Base-by-base conservation (phyloP, 2,329 filamentous ascomycete species). In the Colletotrichum cuscutae region DNA sequence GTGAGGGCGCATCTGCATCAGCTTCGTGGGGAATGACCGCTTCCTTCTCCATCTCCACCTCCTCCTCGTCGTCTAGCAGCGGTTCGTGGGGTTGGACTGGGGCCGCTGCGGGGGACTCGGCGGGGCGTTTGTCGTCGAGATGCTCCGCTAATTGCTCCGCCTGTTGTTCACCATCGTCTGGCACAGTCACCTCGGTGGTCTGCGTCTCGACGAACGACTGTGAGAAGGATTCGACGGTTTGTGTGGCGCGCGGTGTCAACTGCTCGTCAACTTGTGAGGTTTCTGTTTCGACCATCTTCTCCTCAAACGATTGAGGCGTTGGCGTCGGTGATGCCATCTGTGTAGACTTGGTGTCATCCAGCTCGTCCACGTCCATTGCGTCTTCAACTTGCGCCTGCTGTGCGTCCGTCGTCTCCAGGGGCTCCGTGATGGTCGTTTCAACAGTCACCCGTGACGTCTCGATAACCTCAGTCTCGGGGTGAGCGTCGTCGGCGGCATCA, bases 291-390 rank as follows among this genome's bases (percentile, higher is more conserved):
- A 26, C 62, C n/a, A 24, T 13, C 53, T 30, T 52, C 9, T 53
- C 62, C 57, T 72, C 71, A 13, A 58, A 61, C 22, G 59, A 60
- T 13, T 62, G 66, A 5, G n/a, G 49, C 4, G 64, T 66, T 6
- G 57, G n/a, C n/a, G 65, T 65, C 5, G 70, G 61, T 12, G 69
- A 58, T 11, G 52, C 53, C 32, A 53, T 54, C 12, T 72, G 35
- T 2, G 15, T 28, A 26, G 19, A 30, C 6, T 22, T 56, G 13
- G n/a, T 26, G 28, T 64, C 49, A 3, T 64, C 46, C 26, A 42
- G 63, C 52, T 56, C 60, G 5, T 74, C 69, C 15, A 74, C 49
- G 22, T 74, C 72, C 72, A 72, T 68, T 3, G 24, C 54, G 8
- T 74, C 63, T 42, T 56, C 58, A 13, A 13, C 19, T 19, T 49